phyloP scores from a whole-genome alignment of 2,329 filamentous ascomycete species.

The Arthroderma sp. region DNA sequence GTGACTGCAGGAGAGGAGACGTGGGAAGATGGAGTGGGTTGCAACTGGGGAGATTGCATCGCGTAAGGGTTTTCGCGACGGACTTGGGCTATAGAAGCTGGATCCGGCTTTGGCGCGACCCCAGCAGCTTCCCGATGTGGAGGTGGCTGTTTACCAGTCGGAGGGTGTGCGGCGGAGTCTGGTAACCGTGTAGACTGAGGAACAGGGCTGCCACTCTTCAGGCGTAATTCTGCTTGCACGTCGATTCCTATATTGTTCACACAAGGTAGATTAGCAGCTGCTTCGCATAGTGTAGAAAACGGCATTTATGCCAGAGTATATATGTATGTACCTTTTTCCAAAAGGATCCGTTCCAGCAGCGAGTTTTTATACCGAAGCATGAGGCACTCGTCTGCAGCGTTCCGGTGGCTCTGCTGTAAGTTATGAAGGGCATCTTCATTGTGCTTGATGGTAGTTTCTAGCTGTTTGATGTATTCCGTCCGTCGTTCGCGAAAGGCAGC shows the following conservation, averaged over 20 bases:
- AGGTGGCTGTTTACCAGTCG: constrained; percentile 58
- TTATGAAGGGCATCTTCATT: constrained; percentile 90
- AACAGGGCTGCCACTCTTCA: constrained; percentile 73
- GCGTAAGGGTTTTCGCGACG: constrained; percentile 24
- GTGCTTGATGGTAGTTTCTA: constrained; percentile 92
- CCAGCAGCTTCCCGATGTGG: constrained; percentile 51
- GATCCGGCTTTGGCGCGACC: constrained; percentile 56
- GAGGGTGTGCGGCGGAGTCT: constrained; percentile 50
- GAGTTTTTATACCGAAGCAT: constrained; percentile 99
- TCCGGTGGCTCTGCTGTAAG: constrained; percentile 85
- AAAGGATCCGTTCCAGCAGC: constrained; percentile 79
- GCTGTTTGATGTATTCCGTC: constrained; percentile 98
- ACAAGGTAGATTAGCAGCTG: background rate
- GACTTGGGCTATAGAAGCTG: constrained; percentile 36
- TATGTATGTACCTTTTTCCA: constrained; percentile 66
- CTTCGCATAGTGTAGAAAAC: constrained; percentile 1
- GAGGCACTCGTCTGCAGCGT: constrained; percentile 86
- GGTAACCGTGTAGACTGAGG: constrained; percentile 55
- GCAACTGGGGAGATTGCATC: constrained; percentile 55
- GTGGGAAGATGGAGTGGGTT: constrained; percentile 74
- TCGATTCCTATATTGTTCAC: constrained; percentile 57
- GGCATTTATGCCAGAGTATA: no score
- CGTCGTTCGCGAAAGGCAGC: constrained; percentile 92
- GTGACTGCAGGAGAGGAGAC: constrained; percentile 51
- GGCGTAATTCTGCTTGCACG: constrained; percentile 86